phyloP scores from a whole-genome alignment of 2,329 filamentous ascomycete genomes.

The Pseudogymnoascus destructans region DNA sequence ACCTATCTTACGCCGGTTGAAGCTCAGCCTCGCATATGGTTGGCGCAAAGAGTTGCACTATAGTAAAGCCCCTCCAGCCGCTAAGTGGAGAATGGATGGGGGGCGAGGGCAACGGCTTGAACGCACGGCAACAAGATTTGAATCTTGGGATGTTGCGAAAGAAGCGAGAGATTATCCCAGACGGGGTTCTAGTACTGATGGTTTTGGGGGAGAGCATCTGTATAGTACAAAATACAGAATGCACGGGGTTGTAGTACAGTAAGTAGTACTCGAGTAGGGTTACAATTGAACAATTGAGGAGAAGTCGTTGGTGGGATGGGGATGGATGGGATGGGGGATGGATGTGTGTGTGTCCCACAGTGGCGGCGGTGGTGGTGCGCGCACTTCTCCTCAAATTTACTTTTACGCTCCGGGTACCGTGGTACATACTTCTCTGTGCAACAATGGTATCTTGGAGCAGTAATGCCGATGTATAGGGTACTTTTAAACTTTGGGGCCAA shows the following conservation, averaged over 20 bases:
- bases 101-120: slow-evolving; percentile 5
- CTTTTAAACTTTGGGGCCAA: background rate
- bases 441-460: background rate
- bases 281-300: background rate
- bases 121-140: background rate
- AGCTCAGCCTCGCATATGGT: slow-evolving; percentile 21
- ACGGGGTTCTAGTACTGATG: background rate
- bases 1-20: slow-evolving; percentile 14
- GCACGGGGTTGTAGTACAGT: slow-evolving; percentile 1
- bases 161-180: background rate
- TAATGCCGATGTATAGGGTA: background rate
- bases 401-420: background rate
- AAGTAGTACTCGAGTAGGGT: background rate
- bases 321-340: background rate
- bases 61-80: background rate
- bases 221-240: slow-evolving; percentile 1
- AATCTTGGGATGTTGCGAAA: background rate
- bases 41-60: slow-evolving; percentile 7
- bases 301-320: background rate
- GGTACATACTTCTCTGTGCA: background rate
- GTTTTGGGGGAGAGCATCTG: background rate
- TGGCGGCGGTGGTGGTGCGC: background rate
- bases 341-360: background rate
- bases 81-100: slow-evolving; percentile 1
- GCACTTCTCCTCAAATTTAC: slow-evolving; percentile 2